Base-by-base conservation (phyloP, 2,329 filamentous ascomycete genomes). In the Colletotrichum lindemuthianum region DNA sequence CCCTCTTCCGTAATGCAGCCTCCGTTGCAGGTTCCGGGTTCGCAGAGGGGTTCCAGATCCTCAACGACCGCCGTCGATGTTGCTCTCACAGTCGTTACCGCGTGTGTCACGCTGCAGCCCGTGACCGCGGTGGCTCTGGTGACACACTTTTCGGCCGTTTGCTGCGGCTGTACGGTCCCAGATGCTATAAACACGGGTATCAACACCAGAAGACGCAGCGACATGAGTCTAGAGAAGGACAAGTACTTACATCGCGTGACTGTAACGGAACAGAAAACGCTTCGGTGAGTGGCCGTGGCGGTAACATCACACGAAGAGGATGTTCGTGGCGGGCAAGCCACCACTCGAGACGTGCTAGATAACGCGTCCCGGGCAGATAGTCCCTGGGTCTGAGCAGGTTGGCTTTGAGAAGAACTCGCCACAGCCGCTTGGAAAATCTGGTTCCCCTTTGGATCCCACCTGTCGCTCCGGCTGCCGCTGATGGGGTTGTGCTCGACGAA, bases 211-310 rank as follows among this genome's bases (percentile, higher is more conserved):
- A 24, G 4, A 24, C 24, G 24, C 13, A 24, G 39, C 24, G 13
- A n/a, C 11, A 33, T 48, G 12, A 48, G 16, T 15, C 12, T 47
- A 24, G 10, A 6, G 33, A 6, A 10, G 9, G 11, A 24, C 11
- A 33, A 13, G 10, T 16, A 16, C 37, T 41, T 13, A 60, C 50
- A 34, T 39, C n/a, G 33, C 32, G 57, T 53, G 39, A 51, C 43
- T 6, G 57, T 60, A n/a, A 60, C 39, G 10, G 48, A 52, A 33
- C 57, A 60, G 15, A 60, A 53, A 33, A 54, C 49, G 16, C 48
- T 60, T 15, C 32, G 57, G 3, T 53, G 50, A 8, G 57, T 60
- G n/a, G 57, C 57, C 3, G 57, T 60, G n/a, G 47, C 13, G 2
- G 39, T 60, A 2, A 40, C 47, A 2, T 37, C 54, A 40, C 57